Percentiles rank a stretch among this genome's conserved stretches.
Evolutionary conservation across 345 rosid genomes (phyloP).

Genomic region (sweet orange (Citrus sinensis)): DVS_A1.0 CM039164.1:2806501-2807000

Average conservation of each 20-base stretch:
- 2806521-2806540: conserved; percentile 39
- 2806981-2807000: not conserved
- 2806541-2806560: conserved; percentile 46
- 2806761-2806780: conserved; percentile 2
- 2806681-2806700: conserved; percentile 59
- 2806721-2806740: conserved; percentile 60
- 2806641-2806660: conserved; percentile 57
- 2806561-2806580: conserved; percentile 68
- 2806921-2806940: not conserved
- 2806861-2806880: not conserved
- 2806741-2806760: not conserved
- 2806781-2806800: not conserved
- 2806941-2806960: not conserved
- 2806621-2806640: conserved; percentile 42
- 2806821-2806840: not conserved
- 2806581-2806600: conserved; percentile 63
- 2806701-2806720: conserved; percentile 49
- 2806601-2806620: conserved; percentile 49
- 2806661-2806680: conserved; percentile 58
- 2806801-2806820: not conserved
- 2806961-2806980: not conserved
- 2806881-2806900: not conserved
- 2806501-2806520: conserved; percentile 70
- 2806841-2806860: not conserved
- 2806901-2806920: not conserved